Evolutionary conservation across 2,329 filamentous ascomycete species (phyloP), one percentile per base, ranked within the genome.

Genomic region (Scedosporium minutisporum): DNA sequence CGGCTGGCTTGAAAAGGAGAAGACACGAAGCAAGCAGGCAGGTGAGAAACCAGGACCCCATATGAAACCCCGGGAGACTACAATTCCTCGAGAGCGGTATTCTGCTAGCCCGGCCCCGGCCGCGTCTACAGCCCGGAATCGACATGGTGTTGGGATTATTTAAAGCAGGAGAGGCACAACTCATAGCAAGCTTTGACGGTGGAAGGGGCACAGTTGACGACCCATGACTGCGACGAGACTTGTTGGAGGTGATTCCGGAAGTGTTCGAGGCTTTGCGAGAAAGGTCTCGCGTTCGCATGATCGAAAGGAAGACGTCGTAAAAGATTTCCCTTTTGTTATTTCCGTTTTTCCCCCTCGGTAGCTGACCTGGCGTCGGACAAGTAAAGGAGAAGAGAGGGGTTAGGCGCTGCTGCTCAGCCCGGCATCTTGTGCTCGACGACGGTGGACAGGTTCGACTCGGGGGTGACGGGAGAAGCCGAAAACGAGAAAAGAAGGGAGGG

Each of bases 1-100:
- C 72, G 27, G 75, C 78, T 7, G 83, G 44, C 16, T 27, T 79
- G 53, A 71, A 71, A 7, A 76, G 63, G 64, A 76, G 69, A 27
- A 77, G 67, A 63, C 73, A 70, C 62, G 73, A 61, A 18, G 66
- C 59, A 63, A 79, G 65, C 61, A 80, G 63, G 65, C 76, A 59
- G 55, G 67, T 65, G 48, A 67, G 62, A n/a, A 64, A 53, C 38
- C 65, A 42, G 14, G 55, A 27, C 23, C 27, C 5, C 12, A 21
- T 57, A 16, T 44, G 25, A 55, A 58, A 42, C 21, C n/a, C 4
- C 7, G 16, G 58, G 16, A 44, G 27, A 16, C 21, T 14, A 9
- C 18, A 41, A 25, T 53, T 53, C 10, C 58, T 21, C 33, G 21
- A 60, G 16, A n/a, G 59, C 23, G 62, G 23, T n/a, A n/a, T 55